Evolutionary conservation across 2,329 filamentous ascomycete genomes (phyloP).

Genomic region (Diaporthe ampelina): DNA sequence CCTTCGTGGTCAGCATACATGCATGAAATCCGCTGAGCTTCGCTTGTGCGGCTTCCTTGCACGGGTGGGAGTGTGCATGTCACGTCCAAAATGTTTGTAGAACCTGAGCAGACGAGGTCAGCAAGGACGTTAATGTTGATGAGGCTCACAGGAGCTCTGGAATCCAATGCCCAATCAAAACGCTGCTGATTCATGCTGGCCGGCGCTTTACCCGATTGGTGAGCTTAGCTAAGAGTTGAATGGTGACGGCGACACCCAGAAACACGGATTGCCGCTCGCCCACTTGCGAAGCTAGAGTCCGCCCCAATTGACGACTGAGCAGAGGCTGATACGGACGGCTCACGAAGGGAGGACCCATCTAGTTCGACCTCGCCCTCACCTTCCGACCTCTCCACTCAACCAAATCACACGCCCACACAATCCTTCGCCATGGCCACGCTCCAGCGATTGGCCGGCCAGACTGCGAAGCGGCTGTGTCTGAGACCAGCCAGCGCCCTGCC

Average conservation of each 20-base stretch:
- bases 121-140: neutral
- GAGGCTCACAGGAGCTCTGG: neutral
- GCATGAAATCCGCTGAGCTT: no score
- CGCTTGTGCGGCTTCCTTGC: no score
- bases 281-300: slow-evolving; percentile 37
- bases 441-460: slow-evolving; percentile 79
- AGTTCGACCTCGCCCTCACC: slow-evolving; percentile 39
- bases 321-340: slow-evolving; percentile 45
- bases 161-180: slow-evolving; percentile 32
- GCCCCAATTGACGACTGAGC: slow-evolving; percentile 50
- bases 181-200: slow-evolving; percentile 26
- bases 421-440: slow-evolving; percentile 73
- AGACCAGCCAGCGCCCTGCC: slow-evolving; percentile 54
- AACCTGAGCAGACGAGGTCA: neutral
- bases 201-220: slow-evolving; percentile 29
- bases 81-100: no score
- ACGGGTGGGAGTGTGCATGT: fast-evolving
- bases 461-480: slow-evolving; percentile 77
- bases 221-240: slow-evolving; percentile 32
- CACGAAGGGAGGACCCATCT: slow-evolving; percentile 43
- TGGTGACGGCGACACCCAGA: slow-evolving; percentile 37
- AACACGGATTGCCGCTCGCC: slow-evolving; percentile 23
- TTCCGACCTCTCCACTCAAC: slow-evolving; percentile 47
- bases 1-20: neutral
- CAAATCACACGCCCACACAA: slow-evolving; percentile 49